Percentiles rank a stretch among this genome's conserved stretches.
These are phyloP conservation scores for Globisporangium uncinulatum DNA, from an alignment of 352 stramenopile species.

Conservation along the genomic window DNA sequence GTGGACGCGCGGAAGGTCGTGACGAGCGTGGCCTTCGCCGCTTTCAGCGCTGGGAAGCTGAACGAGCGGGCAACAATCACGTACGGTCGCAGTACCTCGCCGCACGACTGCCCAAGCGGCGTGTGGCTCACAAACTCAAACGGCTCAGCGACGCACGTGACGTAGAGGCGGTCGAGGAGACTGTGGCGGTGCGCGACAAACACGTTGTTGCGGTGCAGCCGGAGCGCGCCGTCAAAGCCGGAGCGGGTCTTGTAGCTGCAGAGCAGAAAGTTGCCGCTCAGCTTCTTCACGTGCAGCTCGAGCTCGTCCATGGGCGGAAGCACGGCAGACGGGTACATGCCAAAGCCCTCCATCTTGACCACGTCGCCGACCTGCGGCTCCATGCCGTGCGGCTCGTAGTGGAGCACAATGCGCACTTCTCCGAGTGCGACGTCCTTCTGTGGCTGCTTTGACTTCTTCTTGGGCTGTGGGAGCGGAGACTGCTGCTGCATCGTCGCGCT, in stretches of 20 bases:
- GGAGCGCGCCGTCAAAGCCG: conserved; percentile 52
- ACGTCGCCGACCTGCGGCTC: conserved; percentile 65
- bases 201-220: conserved; percentile 72
- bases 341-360: conserved; percentile 76
- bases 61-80: conserved; percentile 65
- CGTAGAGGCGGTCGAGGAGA: conserved; percentile 64
- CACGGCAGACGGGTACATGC: conserved; percentile 60
- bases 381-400: conserved; percentile 79
- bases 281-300: conserved; percentile 78
- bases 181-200: conserved; percentile 73
- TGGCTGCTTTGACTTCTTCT: conserved; percentile 30
- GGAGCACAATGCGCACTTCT: conserved; percentile 68
- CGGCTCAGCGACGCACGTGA: conserved; percentile 56
- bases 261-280: conserved; percentile 72
- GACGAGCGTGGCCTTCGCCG: conserved; percentile 54
- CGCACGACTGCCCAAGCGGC: conserved; percentile 49
- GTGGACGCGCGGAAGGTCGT: conserved; percentile 67
- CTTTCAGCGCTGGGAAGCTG: conserved; percentile 59
- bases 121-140: conserved; percentile 67
- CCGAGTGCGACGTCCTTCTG: conserved; percentile 50
- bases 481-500: conserved; percentile 5
- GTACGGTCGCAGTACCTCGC: conserved; percentile 55
- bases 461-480: not conserved
- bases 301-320: conserved; percentile 58
- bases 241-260: conserved; percentile 64